Conservation (phyloP, 129 eudicot genomes). For the Flaveria linearis region DNA sequence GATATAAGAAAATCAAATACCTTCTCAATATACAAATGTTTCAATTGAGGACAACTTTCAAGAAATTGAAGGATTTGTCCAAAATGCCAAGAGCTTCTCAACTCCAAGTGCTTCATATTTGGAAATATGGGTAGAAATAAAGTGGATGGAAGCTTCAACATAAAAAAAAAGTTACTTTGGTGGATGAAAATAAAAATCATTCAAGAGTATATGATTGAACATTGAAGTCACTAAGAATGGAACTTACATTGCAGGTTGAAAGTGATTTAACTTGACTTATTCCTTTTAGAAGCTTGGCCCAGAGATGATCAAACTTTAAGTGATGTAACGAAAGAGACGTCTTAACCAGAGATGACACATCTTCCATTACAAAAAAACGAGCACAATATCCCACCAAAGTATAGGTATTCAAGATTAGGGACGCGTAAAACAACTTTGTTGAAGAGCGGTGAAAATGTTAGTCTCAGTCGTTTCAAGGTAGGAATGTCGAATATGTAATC, state of each 20-base stretch:
- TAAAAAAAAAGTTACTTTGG: background rate
- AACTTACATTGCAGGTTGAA: background rate
- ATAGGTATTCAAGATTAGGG: slow-evolving; percentile 31
- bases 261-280: slow-evolving; percentile 18
- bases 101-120: slow-evolving; percentile 20
- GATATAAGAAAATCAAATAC: background rate
- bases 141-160: background rate
- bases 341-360: slow-evolving; percentile 14
- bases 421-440: background rate
- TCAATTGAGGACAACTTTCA: background rate
- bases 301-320: background rate
- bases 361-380: slow-evolving; percentile 11
- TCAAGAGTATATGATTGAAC: background rate
- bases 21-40: background rate
- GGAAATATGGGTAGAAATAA: slow-evolving; percentile 2
- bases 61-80: background rate
- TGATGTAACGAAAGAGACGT: background rate
- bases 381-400: background rate
- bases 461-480: slow-evolving; percentile 21
- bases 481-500: slow-evolving; percentile 19
- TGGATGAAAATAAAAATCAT: background rate
- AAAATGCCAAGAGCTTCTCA: background rate
- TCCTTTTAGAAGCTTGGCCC: slow-evolving; percentile 10
- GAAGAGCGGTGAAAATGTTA: background rate
- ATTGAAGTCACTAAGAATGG: background rate